Evolutionary conservation across 495 filamentous ascomycete genomes (phyloP).

Genomic region (Parmelia sp.): DNA sequence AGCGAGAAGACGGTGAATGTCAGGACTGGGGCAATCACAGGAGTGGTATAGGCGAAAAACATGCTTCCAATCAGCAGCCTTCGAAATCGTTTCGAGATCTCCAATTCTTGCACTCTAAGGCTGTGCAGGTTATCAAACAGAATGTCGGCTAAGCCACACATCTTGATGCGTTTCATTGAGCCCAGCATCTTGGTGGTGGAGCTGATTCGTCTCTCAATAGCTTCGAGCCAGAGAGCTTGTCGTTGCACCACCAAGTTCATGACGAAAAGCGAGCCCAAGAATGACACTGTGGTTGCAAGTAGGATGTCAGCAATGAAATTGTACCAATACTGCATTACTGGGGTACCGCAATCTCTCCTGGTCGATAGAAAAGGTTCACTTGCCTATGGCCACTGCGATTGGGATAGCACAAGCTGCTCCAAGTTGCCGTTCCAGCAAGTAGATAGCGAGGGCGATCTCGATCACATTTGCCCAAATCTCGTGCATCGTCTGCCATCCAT

Average conservation of each 20-base stretch:
- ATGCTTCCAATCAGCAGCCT: slow-evolving; percentile 50
- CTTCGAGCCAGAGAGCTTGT: slow-evolving; percentile 47
- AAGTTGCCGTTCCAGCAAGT: slow-evolving; percentile 51
- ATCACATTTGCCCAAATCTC: slow-evolving; percentile 54
- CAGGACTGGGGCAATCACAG: slow-evolving; percentile 46
- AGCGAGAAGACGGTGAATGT: slow-evolving; percentile 47
- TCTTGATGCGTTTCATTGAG: slow-evolving; percentile 57
- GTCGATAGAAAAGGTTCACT: slow-evolving; percentile 18
- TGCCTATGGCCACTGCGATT: slow-evolving; percentile 46
- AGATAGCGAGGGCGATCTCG: slow-evolving; percentile 55
- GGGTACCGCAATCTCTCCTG: neutral
- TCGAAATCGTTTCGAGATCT: slow-evolving; percentile 50
- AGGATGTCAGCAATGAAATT: neutral
- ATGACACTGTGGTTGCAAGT: slow-evolving; percentile 27
- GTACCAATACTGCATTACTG: neutral
- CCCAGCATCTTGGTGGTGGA: slow-evolving; percentile 47
- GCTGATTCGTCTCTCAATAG: slow-evolving; percentile 48
- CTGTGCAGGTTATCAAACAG: slow-evolving; percentile 41
- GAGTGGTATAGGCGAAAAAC: slow-evolving; percentile 39
- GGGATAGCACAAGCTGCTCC: slow-evolving; percentile 51
- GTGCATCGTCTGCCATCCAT: slow-evolving; percentile 45
- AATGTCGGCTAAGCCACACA: slow-evolving; percentile 48
- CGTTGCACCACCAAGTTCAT: slow-evolving; percentile 41
- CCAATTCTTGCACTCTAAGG: slow-evolving; percentile 51
- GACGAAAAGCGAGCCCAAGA: slow-evolving; percentile 38